Evolutionary conservation across 495 filamentous ascomycete species (phyloP).

Genomic region (Penicillium chermesinum): DNA sequence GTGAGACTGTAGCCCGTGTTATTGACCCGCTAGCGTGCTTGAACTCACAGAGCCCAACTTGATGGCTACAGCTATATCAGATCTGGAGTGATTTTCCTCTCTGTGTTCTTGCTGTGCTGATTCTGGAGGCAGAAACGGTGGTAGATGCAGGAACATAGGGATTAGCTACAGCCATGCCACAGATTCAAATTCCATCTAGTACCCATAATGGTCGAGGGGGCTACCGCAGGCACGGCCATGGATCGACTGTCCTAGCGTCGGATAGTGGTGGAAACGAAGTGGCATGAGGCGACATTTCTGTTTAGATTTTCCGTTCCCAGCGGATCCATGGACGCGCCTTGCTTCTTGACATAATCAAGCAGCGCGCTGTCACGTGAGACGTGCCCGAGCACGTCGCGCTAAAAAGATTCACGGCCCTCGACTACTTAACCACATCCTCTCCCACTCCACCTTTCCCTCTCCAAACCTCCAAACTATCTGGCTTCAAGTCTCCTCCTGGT

Average conservation of each 20-base stretch:
- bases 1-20: slow-evolving; percentile 11
- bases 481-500: slow-evolving; percentile 21
- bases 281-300: slow-evolving; percentile 20
- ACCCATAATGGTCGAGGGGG: slow-evolving; percentile 11
- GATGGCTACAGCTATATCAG: not conserved
- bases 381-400: slow-evolving; percentile 45
- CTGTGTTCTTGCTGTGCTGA: not conserved
- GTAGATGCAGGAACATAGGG: not conserved
- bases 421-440: slow-evolving; percentile 30
- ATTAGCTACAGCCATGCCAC: not conserved
- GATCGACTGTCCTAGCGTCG: slow-evolving; percentile 27
- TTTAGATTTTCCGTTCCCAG: slow-evolving; percentile 1
- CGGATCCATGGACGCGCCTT: slow-evolving; percentile 22
- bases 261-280: slow-evolving; percentile 24
- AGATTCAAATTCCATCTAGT: not conserved
- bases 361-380: slow-evolving; percentile 39
- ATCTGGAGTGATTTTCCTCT: too few relatives aligned
- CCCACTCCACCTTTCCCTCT: slow-evolving; percentile 28
- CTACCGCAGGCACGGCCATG: slow-evolving; percentile 20
- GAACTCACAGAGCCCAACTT: not conserved
- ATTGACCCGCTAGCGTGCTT: slow-evolving; percentile 4
- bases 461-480: slow-evolving; percentile 16
- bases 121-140: not conserved
- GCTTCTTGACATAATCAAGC: slow-evolving; percentile 11
- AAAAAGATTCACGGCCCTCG: slow-evolving; percentile 31